phyloP scores from a whole-genome alignment of 2,329 filamentous ascomycete species.

The Fusarium virguliforme region DNA sequence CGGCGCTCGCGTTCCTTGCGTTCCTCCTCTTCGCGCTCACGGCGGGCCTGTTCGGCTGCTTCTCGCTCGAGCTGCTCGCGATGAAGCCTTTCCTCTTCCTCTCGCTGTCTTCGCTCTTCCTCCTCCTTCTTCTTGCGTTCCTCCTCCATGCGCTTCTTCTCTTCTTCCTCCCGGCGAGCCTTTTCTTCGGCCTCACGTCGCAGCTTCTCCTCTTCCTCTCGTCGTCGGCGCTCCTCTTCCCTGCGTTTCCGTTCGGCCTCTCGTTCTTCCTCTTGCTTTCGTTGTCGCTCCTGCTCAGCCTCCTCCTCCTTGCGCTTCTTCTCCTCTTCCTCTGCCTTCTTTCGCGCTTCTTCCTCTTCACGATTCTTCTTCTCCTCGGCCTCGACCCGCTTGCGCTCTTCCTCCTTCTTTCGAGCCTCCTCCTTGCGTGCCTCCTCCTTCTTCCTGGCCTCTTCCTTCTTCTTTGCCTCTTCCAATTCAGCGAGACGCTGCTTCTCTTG shows the following conservation, averaged over 20 bases:
- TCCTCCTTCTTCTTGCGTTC: constrained; percentile 59
- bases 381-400: constrained; percentile 53
- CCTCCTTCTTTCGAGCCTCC: constrained; percentile 57
- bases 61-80: constrained; percentile 65
- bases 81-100: constrained; percentile 64
- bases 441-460: constrained; percentile 57
- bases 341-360: constrained; percentile 45
- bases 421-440: constrained; percentile 55
- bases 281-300: constrained; percentile 52
- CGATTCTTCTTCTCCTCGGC: constrained; percentile 51
- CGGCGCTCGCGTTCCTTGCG: constrained; percentile 66
- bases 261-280: constrained; percentile 53
- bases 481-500: constrained; percentile 48
- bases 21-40: constrained; percentile 68
- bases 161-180: constrained; percentile 58
- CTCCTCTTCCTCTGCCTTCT: constrained; percentile 54
- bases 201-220: constrained; percentile 57
- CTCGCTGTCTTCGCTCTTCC: constrained; percentile 58
- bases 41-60: constrained; percentile 66
- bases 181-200: constrained; percentile 58
- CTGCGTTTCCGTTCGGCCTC: constrained; percentile 58
- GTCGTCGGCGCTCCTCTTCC: constrained; percentile 56
- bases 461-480: constrained; percentile 54
- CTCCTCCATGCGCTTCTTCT: constrained; percentile 58
- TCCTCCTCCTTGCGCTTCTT: constrained; percentile 56